Percentiles rank a stretch among this genome's conserved stretches.
Evolutionary conservation across 106 monocot genomes (phyloP).

Genomic region (Narthecium ossifragum): DNA sequence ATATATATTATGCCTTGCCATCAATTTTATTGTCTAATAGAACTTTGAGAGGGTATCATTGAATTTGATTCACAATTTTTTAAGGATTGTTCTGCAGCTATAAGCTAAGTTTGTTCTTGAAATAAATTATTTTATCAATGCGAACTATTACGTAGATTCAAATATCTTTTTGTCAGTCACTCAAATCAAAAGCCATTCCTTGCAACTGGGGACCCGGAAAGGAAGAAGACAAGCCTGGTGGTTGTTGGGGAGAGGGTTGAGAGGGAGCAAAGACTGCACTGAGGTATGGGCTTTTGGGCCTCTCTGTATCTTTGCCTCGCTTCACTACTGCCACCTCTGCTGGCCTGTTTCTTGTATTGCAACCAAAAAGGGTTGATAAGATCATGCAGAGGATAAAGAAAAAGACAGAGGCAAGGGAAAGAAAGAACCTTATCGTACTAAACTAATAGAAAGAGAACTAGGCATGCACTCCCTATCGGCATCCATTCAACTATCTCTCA

Average conservation of each 20-base stretch:
- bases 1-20: background rate
- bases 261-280: conserved; percentile 8
- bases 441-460: background rate
- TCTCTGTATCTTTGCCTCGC: conserved; percentile 5
- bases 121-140: no score
- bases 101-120: no score
- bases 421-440: background rate
- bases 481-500: background rate
- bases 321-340: background rate
- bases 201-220: background rate
- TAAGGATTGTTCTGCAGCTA: no score
- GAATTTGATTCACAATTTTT: no score
- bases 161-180: no score
- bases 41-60: no score
- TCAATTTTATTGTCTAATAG: background rate
- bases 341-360: conserved; percentile 14
- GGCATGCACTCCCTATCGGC: no score
- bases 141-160: no score
- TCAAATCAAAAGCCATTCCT: background rate
- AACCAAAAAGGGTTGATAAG: conserved; percentile 5
- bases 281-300: conserved; percentile 15
- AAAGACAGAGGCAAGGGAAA: background rate
- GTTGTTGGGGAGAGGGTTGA: background rate
- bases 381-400: background rate
- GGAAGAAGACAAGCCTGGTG: conserved; percentile 8